Conservation (phyloP, 768 basidiomycete genomes). For the Pleurotus salmoneostramineus region DNA sequence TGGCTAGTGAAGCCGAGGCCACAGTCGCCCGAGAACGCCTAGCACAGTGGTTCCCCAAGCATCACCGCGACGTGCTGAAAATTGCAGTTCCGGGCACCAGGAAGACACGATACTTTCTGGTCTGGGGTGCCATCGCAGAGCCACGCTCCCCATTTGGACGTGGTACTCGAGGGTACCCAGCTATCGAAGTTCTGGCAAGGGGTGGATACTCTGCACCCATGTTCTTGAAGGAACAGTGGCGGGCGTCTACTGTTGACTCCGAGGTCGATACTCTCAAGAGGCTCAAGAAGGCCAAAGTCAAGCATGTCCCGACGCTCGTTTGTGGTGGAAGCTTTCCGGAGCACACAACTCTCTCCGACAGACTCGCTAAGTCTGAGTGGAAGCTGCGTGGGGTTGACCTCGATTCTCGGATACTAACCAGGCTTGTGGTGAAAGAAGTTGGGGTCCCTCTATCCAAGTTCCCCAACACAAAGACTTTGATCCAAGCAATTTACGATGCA, state of each 20-base stretch:
- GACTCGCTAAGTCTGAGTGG: too few relatives aligned
- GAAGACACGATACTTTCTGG: neutral
- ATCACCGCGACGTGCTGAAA: neutral
- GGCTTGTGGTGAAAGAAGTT: neutral
- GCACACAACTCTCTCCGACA: too few relatives aligned
- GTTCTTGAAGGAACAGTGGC: conserved; percentile 25
- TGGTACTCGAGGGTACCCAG: conserved; percentile 13
- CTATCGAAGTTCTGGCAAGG: conserved; percentile 6
- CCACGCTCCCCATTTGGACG: conserved; percentile 11
- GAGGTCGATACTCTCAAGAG: conserved; percentile 13
- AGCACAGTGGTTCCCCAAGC: neutral
- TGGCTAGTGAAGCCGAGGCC: neutral
- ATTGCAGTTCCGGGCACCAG: neutral
- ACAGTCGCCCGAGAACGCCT: neutral
- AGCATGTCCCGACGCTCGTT: conserved; percentile 20
- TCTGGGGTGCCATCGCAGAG: neutral
- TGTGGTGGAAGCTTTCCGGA: conserved; percentile 23
- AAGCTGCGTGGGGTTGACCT: too few relatives aligned
- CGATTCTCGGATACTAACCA: neutral
- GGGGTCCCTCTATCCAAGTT: neutral
- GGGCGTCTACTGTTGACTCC: neutral
- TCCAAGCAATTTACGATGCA: neutral
- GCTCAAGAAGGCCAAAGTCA: conserved; percentile 10
- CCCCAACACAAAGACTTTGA: neutral
- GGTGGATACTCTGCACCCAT: conserved; percentile 5